Conservation (phyloP, 2,329 filamentous ascomycete species). For the Hyphodiscus sp. region DNA sequence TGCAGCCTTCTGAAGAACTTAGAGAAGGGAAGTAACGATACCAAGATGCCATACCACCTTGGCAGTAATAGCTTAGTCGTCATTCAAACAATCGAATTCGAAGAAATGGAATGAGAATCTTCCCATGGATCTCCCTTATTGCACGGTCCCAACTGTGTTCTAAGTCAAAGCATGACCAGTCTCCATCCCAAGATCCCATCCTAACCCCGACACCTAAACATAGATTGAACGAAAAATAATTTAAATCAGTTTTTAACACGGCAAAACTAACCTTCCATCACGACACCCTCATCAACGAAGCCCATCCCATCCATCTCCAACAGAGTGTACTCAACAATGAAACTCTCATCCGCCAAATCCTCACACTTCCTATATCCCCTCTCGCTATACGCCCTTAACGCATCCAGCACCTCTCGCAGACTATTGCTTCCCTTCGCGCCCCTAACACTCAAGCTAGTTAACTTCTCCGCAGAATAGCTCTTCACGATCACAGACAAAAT, state of each 20-base stretch:
- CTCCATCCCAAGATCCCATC: too few relatives aligned
- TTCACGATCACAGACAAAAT: slow-evolving; percentile 75
- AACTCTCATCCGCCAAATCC: slow-evolving; percentile 89
- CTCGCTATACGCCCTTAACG: slow-evolving; percentile 85
- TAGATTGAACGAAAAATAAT: background rate
- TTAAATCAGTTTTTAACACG: too few relatives aligned
- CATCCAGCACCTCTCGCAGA: slow-evolving; percentile 78
- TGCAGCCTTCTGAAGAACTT: too few relatives aligned
- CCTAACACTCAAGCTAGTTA: slow-evolving; percentile 63
- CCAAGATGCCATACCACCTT: too few relatives aligned
- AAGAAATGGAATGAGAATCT: too few relatives aligned
- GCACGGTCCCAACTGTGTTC: too few relatives aligned
- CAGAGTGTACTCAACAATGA: slow-evolving; percentile 86
- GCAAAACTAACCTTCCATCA: background rate
- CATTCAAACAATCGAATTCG: too few relatives aligned
- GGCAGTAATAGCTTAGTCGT: too few relatives aligned
- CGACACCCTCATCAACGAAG: slow-evolving; percentile 15
- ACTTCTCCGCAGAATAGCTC: slow-evolving; percentile 71
- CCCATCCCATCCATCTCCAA: slow-evolving; percentile 70
- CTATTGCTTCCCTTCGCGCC: slow-evolving; percentile 54
- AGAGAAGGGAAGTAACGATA: too few relatives aligned
- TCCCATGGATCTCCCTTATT: too few relatives aligned
- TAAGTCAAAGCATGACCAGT: too few relatives aligned
- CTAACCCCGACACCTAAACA: too few relatives aligned
- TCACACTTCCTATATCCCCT: slow-evolving; percentile 86